These are phyloP conservation scores for Cystofilobasidium ferigula DNA, from an alignment of 768 basidiomycete species.

Conservation along the genomic window DNA sequence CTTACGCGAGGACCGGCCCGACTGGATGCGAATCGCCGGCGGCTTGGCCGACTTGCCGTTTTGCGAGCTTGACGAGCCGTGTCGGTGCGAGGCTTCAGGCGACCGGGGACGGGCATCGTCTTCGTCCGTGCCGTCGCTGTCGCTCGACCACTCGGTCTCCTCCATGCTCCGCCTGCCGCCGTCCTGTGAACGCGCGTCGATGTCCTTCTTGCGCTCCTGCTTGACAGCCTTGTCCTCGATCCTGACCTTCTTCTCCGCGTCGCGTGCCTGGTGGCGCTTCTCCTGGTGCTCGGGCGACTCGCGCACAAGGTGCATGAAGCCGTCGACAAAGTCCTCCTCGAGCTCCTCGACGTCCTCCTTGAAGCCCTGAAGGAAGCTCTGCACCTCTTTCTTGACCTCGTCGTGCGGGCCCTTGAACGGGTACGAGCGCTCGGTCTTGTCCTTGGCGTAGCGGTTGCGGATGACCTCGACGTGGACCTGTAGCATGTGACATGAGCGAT, in stretches of 20 bases:
- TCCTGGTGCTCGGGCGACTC: not conserved
- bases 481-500: not conserved
- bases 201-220: no score
- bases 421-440: constrained; percentile 7
- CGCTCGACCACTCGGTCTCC: not conserved
- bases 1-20: constrained; percentile 15
- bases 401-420: constrained; percentile 17
- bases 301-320: constrained; percentile 8
- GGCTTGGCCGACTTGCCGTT: constrained; percentile 9
- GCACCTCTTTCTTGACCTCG: constrained; percentile 10
- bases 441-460: constrained; percentile 40
- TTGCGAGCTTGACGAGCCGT: not conserved
- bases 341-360: constrained; percentile 22
- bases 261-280: not conserved
- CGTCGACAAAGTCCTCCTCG: constrained; percentile 6
- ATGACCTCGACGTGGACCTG: constrained; percentile 58
- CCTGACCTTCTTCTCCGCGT: not conserved
- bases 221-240: no score
- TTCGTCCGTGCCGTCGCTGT: not conserved
- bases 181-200: no score
- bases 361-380: constrained; percentile 12
- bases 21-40: constrained; percentile 17
- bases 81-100: not conserved
- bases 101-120: not conserved
- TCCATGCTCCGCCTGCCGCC: not conserved